phyloP scores from a whole-genome alignment of 208 protist species.

The Trypanosoma conorhini region DNA sequence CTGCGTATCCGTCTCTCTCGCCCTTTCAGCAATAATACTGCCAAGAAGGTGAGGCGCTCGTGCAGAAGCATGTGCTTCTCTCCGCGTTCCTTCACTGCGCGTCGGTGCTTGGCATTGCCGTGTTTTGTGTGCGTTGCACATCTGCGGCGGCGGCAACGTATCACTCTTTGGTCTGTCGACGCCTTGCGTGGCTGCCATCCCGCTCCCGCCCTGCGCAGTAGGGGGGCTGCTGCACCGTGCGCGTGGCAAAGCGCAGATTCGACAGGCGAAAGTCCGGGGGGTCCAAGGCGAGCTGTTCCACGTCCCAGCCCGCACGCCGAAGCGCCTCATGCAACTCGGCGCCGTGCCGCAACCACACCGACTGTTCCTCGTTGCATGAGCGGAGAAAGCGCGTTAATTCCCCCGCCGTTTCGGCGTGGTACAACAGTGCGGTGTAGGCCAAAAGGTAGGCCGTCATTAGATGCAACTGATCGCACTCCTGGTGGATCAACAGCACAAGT shows the following conservation, averaged over 20 bases:
- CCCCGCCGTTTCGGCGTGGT: constrained; percentile 40
- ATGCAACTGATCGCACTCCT: constrained; percentile 58
- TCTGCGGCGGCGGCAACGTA: not conserved
- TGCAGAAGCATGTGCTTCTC: not conserved
- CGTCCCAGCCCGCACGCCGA: constrained; percentile 59
- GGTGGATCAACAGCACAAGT: constrained; percentile 65
- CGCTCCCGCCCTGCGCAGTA: not conserved
- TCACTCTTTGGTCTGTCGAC: not conserved
- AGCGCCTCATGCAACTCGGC: constrained; percentile 38
- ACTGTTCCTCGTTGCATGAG: constrained; percentile 49
- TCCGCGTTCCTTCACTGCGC: not conserved
- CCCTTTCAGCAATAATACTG: too few species aligned
- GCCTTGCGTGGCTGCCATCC: not conserved
- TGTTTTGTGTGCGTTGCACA: not conserved
- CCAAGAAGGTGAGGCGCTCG: not conserved
- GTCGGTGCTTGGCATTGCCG: not conserved
- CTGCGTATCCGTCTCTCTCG: too few species aligned
- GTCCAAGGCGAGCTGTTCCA: constrained; percentile 64
- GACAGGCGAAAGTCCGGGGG: constrained; percentile 69
- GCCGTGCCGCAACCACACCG: constrained; percentile 36
- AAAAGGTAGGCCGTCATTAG: constrained; percentile 73
- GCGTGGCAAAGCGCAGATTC: constrained; percentile 32
- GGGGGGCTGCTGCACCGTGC: constrained; percentile 33
- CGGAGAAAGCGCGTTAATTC: constrained; percentile 60
- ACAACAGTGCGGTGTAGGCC: constrained; percentile 63